A percentile compares a stretch with the other conserved stretches of the same genome.
Conservation (phyloP, 31 red algal species). For the Asparagopsis taxiformis region DNA sequence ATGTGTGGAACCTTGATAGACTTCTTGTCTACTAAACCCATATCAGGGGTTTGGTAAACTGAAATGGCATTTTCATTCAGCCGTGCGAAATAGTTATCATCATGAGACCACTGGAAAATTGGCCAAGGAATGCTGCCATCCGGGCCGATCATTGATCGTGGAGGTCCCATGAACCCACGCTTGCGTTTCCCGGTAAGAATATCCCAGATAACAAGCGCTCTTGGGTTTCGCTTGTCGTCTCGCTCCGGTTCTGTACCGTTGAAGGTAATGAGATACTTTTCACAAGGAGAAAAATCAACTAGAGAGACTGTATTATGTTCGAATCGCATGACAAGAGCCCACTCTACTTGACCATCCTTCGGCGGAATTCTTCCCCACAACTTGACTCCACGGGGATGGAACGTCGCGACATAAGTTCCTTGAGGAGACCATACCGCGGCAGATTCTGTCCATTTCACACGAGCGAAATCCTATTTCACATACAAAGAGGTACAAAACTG, state of each 20-base stretch:
- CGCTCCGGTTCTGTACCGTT: conserved; percentile 89
- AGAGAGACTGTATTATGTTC: conserved; percentile 81
- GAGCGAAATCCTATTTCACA: conserved; percentile 67
- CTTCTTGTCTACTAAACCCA: conserved; percentile 94
- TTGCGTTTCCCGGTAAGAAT: conserved; percentile 86
- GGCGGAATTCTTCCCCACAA: conserved; percentile 76
- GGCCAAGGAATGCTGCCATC: conserved; percentile 89
- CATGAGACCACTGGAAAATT: conserved; percentile 89
- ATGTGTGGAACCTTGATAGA: conserved; percentile 83
- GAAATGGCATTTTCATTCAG: conserved; percentile 85
- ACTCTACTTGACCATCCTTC: conserved; percentile 52
- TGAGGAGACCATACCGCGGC: conserved; percentile 86
- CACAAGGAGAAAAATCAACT: conserved; percentile 86
- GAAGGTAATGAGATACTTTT: conserved; percentile 95
- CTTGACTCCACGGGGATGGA: conserved; percentile 90
- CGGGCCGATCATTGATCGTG: conserved; percentile 58
- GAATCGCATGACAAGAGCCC: conserved; percentile 90
- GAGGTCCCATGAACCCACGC: conserved; percentile 85
- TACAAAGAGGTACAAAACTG: too few relatives aligned
- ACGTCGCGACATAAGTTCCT: conserved; percentile 91
- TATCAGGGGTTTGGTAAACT: conserved; percentile 83
- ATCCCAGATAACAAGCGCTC: conserved; percentile 91
- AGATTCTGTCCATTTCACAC: conserved; percentile 85
- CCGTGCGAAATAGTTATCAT: conserved; percentile 87
- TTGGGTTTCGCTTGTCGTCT: conserved; percentile 87